Conservation (phyloP, 495 filamentous ascomycete species). For the Aspergillus biplanus region DNA sequence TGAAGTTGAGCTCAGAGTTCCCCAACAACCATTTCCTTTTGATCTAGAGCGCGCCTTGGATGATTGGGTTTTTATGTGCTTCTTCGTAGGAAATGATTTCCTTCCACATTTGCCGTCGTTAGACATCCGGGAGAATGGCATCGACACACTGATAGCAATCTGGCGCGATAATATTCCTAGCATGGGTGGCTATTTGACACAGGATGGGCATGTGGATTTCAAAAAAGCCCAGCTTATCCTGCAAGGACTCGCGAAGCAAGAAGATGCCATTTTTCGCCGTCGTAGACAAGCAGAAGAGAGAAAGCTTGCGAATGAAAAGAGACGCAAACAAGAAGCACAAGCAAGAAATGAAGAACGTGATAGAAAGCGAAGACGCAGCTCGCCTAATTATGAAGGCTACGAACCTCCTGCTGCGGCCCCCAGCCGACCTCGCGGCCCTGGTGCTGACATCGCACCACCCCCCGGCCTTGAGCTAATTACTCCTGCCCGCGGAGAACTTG, state of each 20-base stretch:
- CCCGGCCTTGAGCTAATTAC: conserved; percentile 60
- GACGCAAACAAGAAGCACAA: conserved; percentile 71
- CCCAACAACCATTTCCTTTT: conserved; percentile 75
- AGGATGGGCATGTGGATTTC: conserved; percentile 90
- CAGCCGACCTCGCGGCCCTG: conserved; percentile 35
- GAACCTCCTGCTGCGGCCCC: conserved; percentile 27
- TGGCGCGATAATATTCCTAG: conserved; percentile 90
- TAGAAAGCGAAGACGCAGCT: conserved; percentile 48
- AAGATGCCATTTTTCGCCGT: conserved; percentile 90
- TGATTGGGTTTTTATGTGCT: conserved; percentile 99
- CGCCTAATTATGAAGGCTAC: conserved; percentile 47
- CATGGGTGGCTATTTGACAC: conserved; percentile 95
- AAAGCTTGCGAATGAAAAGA: conserved; percentile 73
- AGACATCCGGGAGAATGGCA: conserved; percentile 95
- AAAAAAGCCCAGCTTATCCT: conserved; percentile 87
- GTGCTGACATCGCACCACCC: conserved; percentile 42
- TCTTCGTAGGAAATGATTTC: conserved; percentile 99
- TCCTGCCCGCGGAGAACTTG: conserved; percentile 58
- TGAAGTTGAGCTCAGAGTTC: conserved; percentile 82
- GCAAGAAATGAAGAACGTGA: conserved; percentile 54
- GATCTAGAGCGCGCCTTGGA: conserved; percentile 96
- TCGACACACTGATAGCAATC: conserved; percentile 92
- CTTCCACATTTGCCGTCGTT: conserved; percentile 94
- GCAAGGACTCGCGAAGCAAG: conserved; percentile 87
- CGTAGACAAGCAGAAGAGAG: conserved; percentile 82